These are phyloP conservation scores for Wallacemonas sp. DNA, from an alignment of 208 protist genomes.

Conservation along the genomic window DNA sequence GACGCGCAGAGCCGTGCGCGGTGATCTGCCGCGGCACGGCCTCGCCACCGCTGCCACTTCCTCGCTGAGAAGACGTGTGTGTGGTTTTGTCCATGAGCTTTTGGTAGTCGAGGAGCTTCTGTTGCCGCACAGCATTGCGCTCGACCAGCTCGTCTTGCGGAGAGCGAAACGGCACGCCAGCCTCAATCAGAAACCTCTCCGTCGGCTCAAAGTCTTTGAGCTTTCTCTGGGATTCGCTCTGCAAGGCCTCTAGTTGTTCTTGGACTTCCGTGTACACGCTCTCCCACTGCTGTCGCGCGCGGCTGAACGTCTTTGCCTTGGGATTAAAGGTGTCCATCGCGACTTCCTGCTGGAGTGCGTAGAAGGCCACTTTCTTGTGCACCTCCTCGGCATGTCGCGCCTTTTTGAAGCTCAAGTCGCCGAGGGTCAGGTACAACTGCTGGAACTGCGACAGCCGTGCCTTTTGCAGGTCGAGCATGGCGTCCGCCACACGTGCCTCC, in stretches of 20 bases:
- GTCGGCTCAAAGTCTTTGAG: constrained; percentile 75
- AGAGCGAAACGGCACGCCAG: constrained; percentile 65
- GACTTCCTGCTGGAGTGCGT: constrained; percentile 82
- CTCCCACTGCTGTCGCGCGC: constrained; percentile 73
- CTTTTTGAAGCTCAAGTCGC: constrained; percentile 89
- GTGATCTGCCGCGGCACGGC: background rate
- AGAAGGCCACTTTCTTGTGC: constrained; percentile 80
- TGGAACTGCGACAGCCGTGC: constrained; percentile 79
- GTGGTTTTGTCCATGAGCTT: constrained; percentile 55
- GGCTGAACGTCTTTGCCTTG: constrained; percentile 86
- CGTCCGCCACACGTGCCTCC: constrained; percentile 26
- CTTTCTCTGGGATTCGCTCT: constrained; percentile 48
- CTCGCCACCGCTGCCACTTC: background rate
- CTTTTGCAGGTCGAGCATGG: constrained; percentile 53
- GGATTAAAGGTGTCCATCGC: constrained; percentile 89
- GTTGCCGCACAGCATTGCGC: constrained; percentile 59
- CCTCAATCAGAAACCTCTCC: constrained; percentile 56
- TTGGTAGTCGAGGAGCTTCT: constrained; percentile 84
- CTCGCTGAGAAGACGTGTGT: too few relatives aligned
- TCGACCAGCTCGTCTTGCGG: constrained; percentile 67
- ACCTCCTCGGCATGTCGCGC: constrained; percentile 75
- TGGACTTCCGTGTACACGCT: constrained; percentile 60
- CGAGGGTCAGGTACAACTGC: constrained; percentile 82
- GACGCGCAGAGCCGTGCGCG: background rate
- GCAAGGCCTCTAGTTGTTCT: constrained; percentile 52